A percentile compares a stretch with the other conserved stretches of the same genome.
phyloP scores from a whole-genome alignment of 148 eudicot genomes.

The Silene uniflora region DNA sequence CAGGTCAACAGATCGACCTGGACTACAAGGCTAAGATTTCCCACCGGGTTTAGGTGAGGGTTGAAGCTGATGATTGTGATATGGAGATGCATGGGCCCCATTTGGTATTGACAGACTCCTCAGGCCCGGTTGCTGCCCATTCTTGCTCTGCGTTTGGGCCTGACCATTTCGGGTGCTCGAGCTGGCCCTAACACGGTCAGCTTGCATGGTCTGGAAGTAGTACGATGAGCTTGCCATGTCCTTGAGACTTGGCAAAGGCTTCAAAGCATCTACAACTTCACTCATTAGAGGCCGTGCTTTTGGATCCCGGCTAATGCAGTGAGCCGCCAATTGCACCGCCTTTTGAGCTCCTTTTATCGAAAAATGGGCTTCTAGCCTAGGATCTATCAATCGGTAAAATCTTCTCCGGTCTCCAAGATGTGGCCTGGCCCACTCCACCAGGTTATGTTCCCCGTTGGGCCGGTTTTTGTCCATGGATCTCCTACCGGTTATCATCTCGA shows the following conservation, averaged over 20 bases:
- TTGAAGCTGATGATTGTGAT: slow-evolving; percentile 31
- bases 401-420: slow-evolving; percentile 48
- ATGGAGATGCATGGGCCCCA: slow-evolving; percentile 63
- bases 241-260: background rate
- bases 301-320: slow-evolving; percentile 71
- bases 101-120: slow-evolving; percentile 65
- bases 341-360: slow-evolving; percentile 61
- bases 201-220: too few relatives aligned
- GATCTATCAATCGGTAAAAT: slow-evolving; percentile 60
- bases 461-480: slow-evolving; percentile 66
- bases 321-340: slow-evolving; percentile 68
- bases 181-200: too few relatives aligned
- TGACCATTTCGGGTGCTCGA: slow-evolving; percentile 36
- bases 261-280: slow-evolving; percentile 50
- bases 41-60: slow-evolving; percentile 62
- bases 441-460: slow-evolving; percentile 57
- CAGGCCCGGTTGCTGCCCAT: slow-evolving; percentile 48
- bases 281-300: slow-evolving; percentile 62
- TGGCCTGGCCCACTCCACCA: slow-evolving; percentile 80
- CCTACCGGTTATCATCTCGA: slow-evolving; percentile 77
- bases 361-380: slow-evolving; percentile 70
- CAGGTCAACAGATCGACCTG: too few relatives aligned
- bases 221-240: too few relatives aligned
- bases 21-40: slow-evolving; percentile 29
- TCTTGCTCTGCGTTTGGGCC: slow-evolving; percentile 22